A percentile compares a stretch with the other conserved stretches of the same genome.
Evolutionary conservation across 176 grass and related monocot genomes (phyloP).

Genomic region (Thinopyrum elongatum): DNA sequence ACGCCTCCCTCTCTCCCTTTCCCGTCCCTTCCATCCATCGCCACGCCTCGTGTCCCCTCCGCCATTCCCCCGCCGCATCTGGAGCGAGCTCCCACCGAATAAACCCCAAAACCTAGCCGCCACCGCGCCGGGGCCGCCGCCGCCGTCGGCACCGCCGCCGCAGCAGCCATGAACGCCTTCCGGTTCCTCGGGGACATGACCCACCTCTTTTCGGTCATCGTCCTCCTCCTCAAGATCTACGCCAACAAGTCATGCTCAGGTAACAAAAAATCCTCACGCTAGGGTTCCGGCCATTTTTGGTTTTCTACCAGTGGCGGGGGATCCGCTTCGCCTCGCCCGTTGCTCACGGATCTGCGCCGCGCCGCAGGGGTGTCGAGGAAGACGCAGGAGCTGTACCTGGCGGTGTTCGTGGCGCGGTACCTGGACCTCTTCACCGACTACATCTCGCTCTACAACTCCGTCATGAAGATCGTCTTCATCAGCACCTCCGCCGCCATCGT

Average conservation of each 20-base stretch:
- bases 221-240: constrained; percentile 99
- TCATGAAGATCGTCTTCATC: constrained; percentile 96
- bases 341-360: constrained; percentile 30
- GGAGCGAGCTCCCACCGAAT: background rate
- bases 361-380: constrained; percentile 83
- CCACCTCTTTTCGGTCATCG: constrained; percentile 91
- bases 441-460: constrained; percentile 85
- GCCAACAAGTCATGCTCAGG: constrained; percentile 96
- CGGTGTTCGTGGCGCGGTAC: constrained; percentile 88
- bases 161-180: constrained; percentile 79
- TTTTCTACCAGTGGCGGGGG: too few species aligned
- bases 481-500: constrained; percentile 80
- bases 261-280: background rate
- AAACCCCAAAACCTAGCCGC: constrained; percentile 38
- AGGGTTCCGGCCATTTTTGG: constrained; percentile 19
- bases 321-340: too few species aligned
- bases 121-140: background rate
- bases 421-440: constrained; percentile 86
- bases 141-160: background rate
- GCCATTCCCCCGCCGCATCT: constrained; percentile 44
- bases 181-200: constrained; percentile 93
- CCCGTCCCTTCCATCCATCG: constrained; percentile 8
- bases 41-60: background rate
- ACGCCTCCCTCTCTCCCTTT: background rate
- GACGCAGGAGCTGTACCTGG: constrained; percentile 92